These are phyloP conservation scores for Kokia cookei DNA, from an alignment of 441 rosid genomes.

Conservation along the genomic window DNA sequence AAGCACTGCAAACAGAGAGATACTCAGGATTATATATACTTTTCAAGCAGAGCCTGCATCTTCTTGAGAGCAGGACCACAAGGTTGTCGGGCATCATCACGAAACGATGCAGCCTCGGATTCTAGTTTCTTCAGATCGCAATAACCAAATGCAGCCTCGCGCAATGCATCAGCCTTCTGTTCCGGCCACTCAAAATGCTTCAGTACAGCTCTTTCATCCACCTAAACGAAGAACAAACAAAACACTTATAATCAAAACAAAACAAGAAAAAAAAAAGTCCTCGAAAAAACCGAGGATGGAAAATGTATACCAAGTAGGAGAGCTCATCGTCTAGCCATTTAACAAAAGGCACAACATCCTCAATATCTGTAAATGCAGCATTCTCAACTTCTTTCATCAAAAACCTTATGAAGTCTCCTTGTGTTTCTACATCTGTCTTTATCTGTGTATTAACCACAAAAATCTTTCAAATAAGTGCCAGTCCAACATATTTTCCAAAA, in stretches of 20 bases:
- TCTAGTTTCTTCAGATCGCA: conserved; percentile 78
- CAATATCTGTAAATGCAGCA: conserved; percentile 72
- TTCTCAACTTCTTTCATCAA: conserved; percentile 81
- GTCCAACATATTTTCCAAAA: too few species aligned
- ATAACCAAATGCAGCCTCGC: conserved; percentile 92
- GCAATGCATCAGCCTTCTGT: conserved; percentile 82
- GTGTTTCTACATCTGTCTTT: conserved; percentile 91
- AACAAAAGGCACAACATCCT: conserved; percentile 91
- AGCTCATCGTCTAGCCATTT: conserved; percentile 31
- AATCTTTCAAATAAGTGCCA: too few species aligned
- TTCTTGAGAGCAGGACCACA: conserved; percentile 73
- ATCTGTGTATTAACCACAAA: conserved; percentile 39
- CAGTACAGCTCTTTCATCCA: conserved; percentile 90
- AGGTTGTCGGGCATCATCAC: conserved; percentile 56
- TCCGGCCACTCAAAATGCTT: conserved; percentile 98
- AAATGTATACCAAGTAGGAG: neutral
- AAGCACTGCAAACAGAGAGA: too few species aligned
- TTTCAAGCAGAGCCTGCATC: conserved; percentile 86
- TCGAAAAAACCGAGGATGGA: neutral
- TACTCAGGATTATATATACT: conserved; percentile 29
- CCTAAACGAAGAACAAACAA: conserved; percentile 25
- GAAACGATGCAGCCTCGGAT: conserved; percentile 66
- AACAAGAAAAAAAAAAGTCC: neutral
- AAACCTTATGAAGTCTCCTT: conserved; percentile 84
- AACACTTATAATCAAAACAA: neutral